Evolutionary conservation across 768 basidiomycete species (phyloP).

Genomic region (Lentinula lateritia): DNA sequence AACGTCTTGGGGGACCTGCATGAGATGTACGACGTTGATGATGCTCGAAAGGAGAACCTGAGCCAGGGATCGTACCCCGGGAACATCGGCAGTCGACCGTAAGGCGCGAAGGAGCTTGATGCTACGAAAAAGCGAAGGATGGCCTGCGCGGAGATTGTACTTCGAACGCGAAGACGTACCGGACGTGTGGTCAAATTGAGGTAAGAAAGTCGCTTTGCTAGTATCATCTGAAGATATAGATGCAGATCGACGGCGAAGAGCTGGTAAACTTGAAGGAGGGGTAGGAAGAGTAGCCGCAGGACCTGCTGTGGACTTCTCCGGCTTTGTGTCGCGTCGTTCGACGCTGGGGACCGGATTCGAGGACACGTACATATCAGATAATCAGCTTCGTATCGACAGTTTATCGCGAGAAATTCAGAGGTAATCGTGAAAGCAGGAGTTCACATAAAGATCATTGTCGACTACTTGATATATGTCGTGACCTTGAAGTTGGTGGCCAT

Average conservation of each 20-base stretch:
- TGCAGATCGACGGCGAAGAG: slow-evolving; percentile 19
- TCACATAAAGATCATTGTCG: background rate
- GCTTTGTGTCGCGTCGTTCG: background rate
- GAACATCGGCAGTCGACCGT: slow-evolving; percentile 9
- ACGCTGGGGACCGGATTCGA: background rate
- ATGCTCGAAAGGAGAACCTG: slow-evolving; percentile 13
- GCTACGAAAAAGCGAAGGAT: slow-evolving; percentile 28
- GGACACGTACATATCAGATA: background rate
- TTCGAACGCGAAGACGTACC: slow-evolving; percentile 8
- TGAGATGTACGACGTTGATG: slow-evolving; percentile 1
- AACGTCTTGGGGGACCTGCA: background rate
- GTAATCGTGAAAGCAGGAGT: background rate
- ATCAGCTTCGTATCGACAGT: background rate
- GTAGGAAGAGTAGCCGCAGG: background rate
- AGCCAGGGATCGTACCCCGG: slow-evolving; percentile 8
- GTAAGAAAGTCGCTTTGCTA: background rate
- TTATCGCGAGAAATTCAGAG: background rate
- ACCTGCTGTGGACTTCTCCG: background rate
- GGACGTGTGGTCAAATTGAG: background rate
- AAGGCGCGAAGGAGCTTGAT: slow-evolving; percentile 20
- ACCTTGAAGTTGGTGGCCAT: background rate
- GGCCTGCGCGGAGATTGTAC: slow-evolving; percentile 27
- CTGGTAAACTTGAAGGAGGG: slow-evolving; percentile 7
- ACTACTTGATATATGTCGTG: background rate
- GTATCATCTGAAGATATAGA: slow-evolving; percentile 16